Base-by-base conservation (phyloP, 805 yeast species). In the Yamadazyma endophytica region DNA sequence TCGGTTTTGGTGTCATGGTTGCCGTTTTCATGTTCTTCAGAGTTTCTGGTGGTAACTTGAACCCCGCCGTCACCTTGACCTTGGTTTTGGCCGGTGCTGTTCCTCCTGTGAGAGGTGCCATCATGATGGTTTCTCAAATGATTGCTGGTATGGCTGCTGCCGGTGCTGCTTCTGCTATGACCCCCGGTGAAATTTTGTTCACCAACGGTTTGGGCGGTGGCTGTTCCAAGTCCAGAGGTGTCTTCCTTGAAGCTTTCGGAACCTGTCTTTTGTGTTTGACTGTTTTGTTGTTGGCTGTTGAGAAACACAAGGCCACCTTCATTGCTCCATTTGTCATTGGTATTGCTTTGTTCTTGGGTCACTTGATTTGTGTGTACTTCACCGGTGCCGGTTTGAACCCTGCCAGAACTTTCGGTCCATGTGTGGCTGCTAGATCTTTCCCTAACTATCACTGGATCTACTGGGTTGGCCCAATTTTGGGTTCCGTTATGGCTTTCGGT, bases 361-460 rank as follows among this genome's bases (percentile, higher is more conserved):
- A 86, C 57, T 74, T 86, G 68, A 70, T 84, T 47, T 74, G 82
- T 54, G 84, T 87, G 35, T 82, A 72, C 73, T 82, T 75, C 68
- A 83, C 95, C 30, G 95, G 95, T 56, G 94, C 95, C 23, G 95
- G 95, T 55, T 68, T 85, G 52, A 86, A 86, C 72, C 95, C 95
- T 36, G 95, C 96, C 27, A 78, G 96, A 70, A 67, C 85, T 20
- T 73, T 86, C 35, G 96, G 96, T 52, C 94, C 95, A 32, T 73
- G 79, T 54, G 66, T 85, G 39, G 94, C 88, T 37, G 73, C 74
- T 33, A 67, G 58, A 35, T 67, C 75, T 14, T 87, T 87, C 79
- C 94, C 95, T 21, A 56, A 50, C 50, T 86, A 86, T 65, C 87
- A 79, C 70, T 86, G 94, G 95, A 85, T 87, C 44, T 86, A 86